Conservation (phyloP, 441 rosid species). For the Melastoma candidum region DNA sequence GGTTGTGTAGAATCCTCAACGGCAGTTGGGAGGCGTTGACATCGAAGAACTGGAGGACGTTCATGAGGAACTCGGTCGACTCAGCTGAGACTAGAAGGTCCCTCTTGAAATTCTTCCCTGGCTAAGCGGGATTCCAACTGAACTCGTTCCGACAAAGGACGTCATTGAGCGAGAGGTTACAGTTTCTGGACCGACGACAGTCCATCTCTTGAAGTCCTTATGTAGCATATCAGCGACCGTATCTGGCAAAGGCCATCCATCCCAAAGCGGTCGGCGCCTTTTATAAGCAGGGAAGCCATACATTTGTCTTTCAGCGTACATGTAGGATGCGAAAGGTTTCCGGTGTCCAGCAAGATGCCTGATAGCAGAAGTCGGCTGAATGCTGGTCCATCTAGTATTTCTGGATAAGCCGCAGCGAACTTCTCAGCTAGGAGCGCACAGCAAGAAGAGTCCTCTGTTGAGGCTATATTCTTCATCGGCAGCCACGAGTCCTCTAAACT, state of each 20-base stretch:
- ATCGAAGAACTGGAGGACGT: slow-evolving; percentile 28
- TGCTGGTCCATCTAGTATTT: no score
- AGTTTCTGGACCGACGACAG: slow-evolving; percentile 26
- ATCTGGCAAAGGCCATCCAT: slow-evolving; percentile 42
- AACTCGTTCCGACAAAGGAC: slow-evolving; percentile 44
- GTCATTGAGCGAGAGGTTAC: slow-evolving; percentile 21
- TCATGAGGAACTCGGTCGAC: slow-evolving; percentile 37
- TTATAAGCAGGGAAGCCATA: slow-evolving; percentile 42
- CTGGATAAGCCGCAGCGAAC: no score
- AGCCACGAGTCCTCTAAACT: no score
- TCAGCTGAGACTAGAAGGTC: slow-evolving; percentile 41
- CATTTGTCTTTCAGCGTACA: slow-evolving; percentile 43
- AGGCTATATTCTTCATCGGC: neutral
- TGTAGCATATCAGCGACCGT: slow-evolving; percentile 37
- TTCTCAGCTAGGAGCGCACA: no score
- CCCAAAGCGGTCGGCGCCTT: slow-evolving; percentile 53
- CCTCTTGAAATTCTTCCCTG: no score
- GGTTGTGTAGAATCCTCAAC: slow-evolving; percentile 20
- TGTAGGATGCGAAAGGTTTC: slow-evolving; percentile 26
- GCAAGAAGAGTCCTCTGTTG: neutral
- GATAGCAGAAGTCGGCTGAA: slow-evolving; percentile 8
- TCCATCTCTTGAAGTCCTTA: slow-evolving; percentile 56
- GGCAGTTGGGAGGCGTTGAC: slow-evolving; percentile 31
- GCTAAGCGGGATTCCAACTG: slow-evolving; percentile 33
- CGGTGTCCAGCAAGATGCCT: slow-evolving; percentile 46